Evolutionary conservation across 163 green algal species (phyloP).

Genomic region (Scenedesmus sp.): DNA sequence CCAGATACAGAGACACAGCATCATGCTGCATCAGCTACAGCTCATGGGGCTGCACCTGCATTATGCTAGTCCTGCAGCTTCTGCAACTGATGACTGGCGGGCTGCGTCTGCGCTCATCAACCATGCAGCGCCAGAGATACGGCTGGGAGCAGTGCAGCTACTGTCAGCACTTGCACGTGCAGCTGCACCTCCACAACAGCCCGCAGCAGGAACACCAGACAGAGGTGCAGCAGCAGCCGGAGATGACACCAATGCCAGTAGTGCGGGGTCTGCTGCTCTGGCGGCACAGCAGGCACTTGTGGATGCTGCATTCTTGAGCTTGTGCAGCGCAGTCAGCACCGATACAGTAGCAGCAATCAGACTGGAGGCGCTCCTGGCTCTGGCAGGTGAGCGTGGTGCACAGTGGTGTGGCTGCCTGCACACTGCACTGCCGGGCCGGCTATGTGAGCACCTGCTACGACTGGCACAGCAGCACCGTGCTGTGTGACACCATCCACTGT

Average conservation of each 20-base stretch:
- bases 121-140: constrained; percentile 2
- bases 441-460: background rate
- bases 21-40: background rate
- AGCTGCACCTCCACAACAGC: background rate
- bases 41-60: background rate
- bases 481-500: background rate
- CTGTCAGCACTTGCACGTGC: background rate
- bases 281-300: background rate
- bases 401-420: background rate
- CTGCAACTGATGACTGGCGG: background rate
- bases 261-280: background rate
- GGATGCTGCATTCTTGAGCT: constrained; percentile 13
- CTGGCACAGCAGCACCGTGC: background rate
- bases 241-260: background rate
- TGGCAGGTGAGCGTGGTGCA: background rate
- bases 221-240: background rate
- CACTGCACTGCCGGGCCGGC: background rate
- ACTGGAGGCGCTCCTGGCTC: constrained; percentile 6
- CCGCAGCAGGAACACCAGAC: background rate
- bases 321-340: constrained; percentile 20
- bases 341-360: constrained; percentile 10
- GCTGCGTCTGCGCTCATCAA: constrained; percentile 7
- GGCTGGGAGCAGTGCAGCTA: constrained; percentile 28
- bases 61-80: background rate
- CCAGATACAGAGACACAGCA: background rate